Percentiles rank a stretch among this genome's conserved stretches.
These are phyloP conservation scores for Wallacemonas sp. DNA, from an alignment of 208 protist genomes.

Conservation along the genomic window DNA sequence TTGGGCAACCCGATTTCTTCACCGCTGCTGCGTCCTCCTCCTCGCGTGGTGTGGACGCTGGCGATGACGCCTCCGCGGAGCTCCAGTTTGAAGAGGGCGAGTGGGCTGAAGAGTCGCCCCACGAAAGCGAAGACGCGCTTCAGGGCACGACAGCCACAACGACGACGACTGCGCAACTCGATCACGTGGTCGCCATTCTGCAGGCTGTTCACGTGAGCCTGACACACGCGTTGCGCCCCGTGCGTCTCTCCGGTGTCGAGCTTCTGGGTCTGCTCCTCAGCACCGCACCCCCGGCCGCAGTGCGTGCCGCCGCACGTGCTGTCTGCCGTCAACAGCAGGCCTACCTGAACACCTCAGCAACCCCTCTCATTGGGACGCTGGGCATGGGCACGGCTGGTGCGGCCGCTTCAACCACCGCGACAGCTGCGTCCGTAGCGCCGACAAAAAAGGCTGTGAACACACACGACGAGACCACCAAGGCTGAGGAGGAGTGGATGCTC, in stretches of 20 bases:
- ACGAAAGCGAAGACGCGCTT: no score
- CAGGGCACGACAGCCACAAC: no score
- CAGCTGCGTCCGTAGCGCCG: background rate
- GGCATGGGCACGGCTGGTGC: conserved; percentile 13
- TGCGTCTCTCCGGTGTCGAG: conserved; percentile 59
- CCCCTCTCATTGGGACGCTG: conserved; percentile 9
- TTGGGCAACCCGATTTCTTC: conserved; percentile 16
- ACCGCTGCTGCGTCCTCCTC: no score
- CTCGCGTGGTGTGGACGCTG: no score
- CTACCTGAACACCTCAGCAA: conserved; percentile 17
- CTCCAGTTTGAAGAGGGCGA: no score
- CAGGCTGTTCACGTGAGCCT: conserved; percentile 60
- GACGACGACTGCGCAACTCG: no score
- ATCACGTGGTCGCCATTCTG: conserved; percentile 41
- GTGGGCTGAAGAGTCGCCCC: no score
- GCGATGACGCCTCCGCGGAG: background rate
- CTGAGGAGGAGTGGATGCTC: conserved; percentile 53
- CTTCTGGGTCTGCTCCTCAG: conserved; percentile 49
- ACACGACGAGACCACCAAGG: conserved; percentile 10
- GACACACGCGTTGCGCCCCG: conserved; percentile 66
- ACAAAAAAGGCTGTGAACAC: no score
- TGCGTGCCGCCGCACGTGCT: conserved; percentile 23
- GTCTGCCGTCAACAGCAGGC: conserved; percentile 32
- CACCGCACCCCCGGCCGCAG: conserved; percentile 19
- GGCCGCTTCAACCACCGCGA: background rate